Conservation (phyloP, 2,329 filamentous ascomycete species). For the Dactylellina sp. region DNA sequence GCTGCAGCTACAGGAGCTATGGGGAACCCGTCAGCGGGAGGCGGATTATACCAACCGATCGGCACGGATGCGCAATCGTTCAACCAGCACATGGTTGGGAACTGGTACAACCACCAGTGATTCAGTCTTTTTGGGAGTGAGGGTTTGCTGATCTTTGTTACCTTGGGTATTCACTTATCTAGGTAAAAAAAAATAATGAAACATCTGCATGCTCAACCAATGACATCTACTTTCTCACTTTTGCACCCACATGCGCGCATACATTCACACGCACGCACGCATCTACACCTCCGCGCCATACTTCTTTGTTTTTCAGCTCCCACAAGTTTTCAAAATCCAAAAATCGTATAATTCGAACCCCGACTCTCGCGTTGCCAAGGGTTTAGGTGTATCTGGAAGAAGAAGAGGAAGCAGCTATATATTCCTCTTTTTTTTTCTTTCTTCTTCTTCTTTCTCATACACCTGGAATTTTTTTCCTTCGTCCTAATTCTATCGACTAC, state of each 20-base stretch:
- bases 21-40: constrained; percentile 46
- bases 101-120: constrained; percentile 56
- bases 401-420: constrained; percentile 30
- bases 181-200: constrained; percentile 16
- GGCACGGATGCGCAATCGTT: constrained; percentile 52
- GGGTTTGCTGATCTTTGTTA: constrained; percentile 29
- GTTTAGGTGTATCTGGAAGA: background rate
- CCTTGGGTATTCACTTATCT: constrained; percentile 31
- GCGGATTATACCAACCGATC: constrained; percentile 47
- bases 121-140: constrained; percentile 16
- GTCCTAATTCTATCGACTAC: background rate
- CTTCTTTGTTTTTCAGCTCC: background rate
- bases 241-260: background rate
- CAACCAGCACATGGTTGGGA: constrained; percentile 55
- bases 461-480: background rate
- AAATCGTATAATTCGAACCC: constrained; percentile 2
- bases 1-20: constrained; percentile 19
- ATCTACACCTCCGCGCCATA: constrained; percentile 23
- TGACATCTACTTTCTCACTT: background rate
- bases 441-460: background rate
- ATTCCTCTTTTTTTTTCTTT: constrained; percentile 4
- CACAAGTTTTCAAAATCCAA: too few relatives aligned
- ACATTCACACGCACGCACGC: constrained; percentile 7
- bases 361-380: background rate
- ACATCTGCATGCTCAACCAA: background rate